These are phyloP conservation scores for Erodium chrysanthum DNA, from an alignment of 441 rosid genomes.

Conservation along the genomic window DNA sequence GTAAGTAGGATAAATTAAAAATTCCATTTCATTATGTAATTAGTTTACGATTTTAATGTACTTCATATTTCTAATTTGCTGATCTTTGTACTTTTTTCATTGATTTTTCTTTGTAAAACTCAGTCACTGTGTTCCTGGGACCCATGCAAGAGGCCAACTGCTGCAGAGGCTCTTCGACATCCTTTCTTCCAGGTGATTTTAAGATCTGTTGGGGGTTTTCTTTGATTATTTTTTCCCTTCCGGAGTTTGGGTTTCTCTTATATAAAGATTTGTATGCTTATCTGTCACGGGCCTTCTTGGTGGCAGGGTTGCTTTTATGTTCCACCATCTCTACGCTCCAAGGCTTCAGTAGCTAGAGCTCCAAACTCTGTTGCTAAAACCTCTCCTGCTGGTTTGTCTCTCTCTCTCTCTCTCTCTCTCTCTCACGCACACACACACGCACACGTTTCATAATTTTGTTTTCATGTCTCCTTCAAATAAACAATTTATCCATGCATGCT, in stretches of 20 bases:
- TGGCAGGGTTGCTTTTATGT: slow-evolving; percentile 72
- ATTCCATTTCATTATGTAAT: too few species aligned
- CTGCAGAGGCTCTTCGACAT: slow-evolving; percentile 80
- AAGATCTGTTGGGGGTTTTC: not conserved
- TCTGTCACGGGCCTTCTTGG: not conserved
- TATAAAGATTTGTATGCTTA: not conserved
- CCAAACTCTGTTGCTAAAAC: slow-evolving; percentile 34
- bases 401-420: slow-evolving; percentile 19
- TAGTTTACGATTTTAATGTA: not conserved
- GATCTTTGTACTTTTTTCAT: too few species aligned
- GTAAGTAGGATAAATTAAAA: slow-evolving; percentile 27
- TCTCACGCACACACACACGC: not conserved
- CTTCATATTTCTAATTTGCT: not conserved
- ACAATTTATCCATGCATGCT: not conserved
- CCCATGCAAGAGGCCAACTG: slow-evolving; percentile 72
- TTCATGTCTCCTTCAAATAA: not conserved
- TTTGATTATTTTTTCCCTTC: not conserved
- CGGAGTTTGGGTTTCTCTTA: not conserved
- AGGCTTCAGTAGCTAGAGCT: slow-evolving; percentile 11
- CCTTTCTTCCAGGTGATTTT: slow-evolving; percentile 74
- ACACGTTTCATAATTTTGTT: not conserved
- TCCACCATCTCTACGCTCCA: slow-evolving; percentile 75
- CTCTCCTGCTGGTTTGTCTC: slow-evolving; percentile 48
- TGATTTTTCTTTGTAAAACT: too few species aligned
- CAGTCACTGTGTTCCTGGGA: slow-evolving; percentile 89